Evolutionary conservation across 495 filamentous ascomycete genomes (phyloP).

Genomic region (Penicillium herquei): DNA sequence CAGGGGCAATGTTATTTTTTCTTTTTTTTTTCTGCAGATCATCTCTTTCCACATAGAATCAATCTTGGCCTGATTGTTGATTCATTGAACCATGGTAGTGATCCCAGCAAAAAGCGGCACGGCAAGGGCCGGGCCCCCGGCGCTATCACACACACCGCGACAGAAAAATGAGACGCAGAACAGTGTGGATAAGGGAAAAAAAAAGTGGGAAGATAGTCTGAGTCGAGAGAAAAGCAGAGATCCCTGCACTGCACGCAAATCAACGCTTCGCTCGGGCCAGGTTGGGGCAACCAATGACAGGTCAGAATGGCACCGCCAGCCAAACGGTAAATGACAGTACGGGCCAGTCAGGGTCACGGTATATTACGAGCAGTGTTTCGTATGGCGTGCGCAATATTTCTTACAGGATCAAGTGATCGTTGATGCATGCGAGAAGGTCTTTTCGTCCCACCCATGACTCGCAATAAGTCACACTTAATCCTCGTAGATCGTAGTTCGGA

Average conservation of each 20-base stretch:
- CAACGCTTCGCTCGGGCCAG: constrained; percentile 25
- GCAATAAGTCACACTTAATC: constrained; percentile 30
- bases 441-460: constrained; percentile 26
- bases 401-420: constrained; percentile 64
- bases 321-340: constrained; percentile 39
- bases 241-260: constrained; percentile 12
- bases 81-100: too few species aligned
- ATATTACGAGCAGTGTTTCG: constrained; percentile 28
- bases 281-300: constrained; percentile 22
- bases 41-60: not conserved
- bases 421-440: constrained; percentile 59
- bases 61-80: too few species aligned
- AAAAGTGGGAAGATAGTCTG: not conserved
- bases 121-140: constrained; percentile 46
- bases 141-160: constrained; percentile 20
- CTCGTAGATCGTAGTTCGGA: constrained; percentile 39
- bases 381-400: constrained; percentile 2
- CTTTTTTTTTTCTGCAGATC: not conserved
- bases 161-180: constrained; percentile 15
- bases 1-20: not conserved
- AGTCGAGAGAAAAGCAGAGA: not conserved
- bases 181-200: not conserved
- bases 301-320: constrained; percentile 19
- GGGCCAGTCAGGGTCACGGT: constrained; percentile 22
- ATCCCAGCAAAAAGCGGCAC: constrained; percentile 31